Conservation (phyloP, 1,284 basidiomycete genomes). For the Cystobasidium sp. region DNA sequence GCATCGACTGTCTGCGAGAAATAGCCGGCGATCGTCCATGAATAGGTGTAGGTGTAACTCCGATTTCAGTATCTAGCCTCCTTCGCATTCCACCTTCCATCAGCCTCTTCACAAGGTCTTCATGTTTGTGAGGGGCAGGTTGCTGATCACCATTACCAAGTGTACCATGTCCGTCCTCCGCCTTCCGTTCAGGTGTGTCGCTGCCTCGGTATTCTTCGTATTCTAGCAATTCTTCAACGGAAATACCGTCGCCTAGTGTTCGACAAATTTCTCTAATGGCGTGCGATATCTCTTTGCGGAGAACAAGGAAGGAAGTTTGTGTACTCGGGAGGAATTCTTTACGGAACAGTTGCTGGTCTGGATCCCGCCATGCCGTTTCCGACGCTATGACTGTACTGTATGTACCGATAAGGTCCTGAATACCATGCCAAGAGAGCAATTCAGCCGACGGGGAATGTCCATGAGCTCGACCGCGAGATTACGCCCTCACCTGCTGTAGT, state of each 20-base stretch:
- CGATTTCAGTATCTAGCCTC: conserved; percentile 49
- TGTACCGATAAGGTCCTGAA: conserved; percentile 54
- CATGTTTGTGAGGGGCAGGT: conserved; percentile 10
- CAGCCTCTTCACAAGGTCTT: conserved; percentile 4
- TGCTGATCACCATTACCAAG: background rate
- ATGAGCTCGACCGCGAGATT: background rate
- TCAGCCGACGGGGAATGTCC: background rate
- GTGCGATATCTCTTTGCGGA: conserved; percentile 51
- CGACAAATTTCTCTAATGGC: conserved; percentile 53
- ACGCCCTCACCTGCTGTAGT: conserved; percentile 53
- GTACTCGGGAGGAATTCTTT: conserved; percentile 53
- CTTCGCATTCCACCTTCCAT: conserved; percentile 28
- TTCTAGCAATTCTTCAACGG: conserved; percentile 25
- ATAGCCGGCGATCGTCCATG: conserved; percentile 27
- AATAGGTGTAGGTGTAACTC: conserved; percentile 34
- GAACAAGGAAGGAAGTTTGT: conserved; percentile 50
- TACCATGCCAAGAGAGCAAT: conserved; percentile 5
- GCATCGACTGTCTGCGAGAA: conserved; percentile 16
- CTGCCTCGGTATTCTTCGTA: conserved; percentile 35
- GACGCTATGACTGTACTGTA: conserved; percentile 53
- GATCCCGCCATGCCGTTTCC: conserved; percentile 44
- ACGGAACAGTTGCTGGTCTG: conserved; percentile 53
- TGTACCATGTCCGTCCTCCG: conserved; percentile 3
- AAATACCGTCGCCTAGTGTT: conserved; percentile 49
- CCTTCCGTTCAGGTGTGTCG: conserved; percentile 1